Conservation (phyloP, 768 basidiomycete species). For the Amanita brunnescens region DNA sequence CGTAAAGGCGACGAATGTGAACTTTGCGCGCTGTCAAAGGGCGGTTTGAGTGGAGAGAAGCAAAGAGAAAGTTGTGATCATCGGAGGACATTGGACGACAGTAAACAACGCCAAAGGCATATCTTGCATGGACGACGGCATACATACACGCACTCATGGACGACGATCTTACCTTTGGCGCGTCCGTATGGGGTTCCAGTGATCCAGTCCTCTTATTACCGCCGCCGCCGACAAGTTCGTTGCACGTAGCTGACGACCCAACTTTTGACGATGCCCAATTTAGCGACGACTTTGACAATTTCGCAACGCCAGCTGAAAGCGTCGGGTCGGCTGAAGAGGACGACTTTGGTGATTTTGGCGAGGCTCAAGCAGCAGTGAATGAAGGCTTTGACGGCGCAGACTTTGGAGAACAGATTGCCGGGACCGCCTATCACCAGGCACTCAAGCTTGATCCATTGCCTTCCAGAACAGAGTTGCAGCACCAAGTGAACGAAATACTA, state of each 20-base stretch:
- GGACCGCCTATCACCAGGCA: slow-evolving; percentile 50
- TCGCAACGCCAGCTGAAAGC: slow-evolving; percentile 36
- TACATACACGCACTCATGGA: slow-evolving; percentile 36
- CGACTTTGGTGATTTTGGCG: slow-evolving; percentile 84
- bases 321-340: slow-evolving; percentile 23
- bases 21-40: slow-evolving; percentile 52
- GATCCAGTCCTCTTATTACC: slow-evolving; percentile 25
- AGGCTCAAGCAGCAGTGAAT: slow-evolving; percentile 31
- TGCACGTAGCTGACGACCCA: slow-evolving; percentile 17
- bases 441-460: slow-evolving; percentile 60
- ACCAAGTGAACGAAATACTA: slow-evolving; percentile 59
- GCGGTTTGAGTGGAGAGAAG: slow-evolving; percentile 39
- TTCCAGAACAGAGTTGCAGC: slow-evolving; percentile 42
- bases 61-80: slow-evolving; percentile 52
- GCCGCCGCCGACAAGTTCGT: slow-evolving; percentile 16
- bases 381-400: slow-evolving; percentile 28
- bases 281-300: slow-evolving; percentile 53
- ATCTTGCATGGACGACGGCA: slow-evolving; percentile 6
- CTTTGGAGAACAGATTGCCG: slow-evolving; percentile 33
- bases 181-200: slow-evolving; percentile 63
- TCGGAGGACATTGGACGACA: slow-evolving; percentile 18
- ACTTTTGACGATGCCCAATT: slow-evolving; percentile 28
- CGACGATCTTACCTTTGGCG: slow-evolving; percentile 63
- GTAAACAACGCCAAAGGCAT: slow-evolving; percentile 25
- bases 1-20: slow-evolving; percentile 67